Conservation (phyloP, 208 protist species). For the Herpetomonas samuelpessoai region DNA sequence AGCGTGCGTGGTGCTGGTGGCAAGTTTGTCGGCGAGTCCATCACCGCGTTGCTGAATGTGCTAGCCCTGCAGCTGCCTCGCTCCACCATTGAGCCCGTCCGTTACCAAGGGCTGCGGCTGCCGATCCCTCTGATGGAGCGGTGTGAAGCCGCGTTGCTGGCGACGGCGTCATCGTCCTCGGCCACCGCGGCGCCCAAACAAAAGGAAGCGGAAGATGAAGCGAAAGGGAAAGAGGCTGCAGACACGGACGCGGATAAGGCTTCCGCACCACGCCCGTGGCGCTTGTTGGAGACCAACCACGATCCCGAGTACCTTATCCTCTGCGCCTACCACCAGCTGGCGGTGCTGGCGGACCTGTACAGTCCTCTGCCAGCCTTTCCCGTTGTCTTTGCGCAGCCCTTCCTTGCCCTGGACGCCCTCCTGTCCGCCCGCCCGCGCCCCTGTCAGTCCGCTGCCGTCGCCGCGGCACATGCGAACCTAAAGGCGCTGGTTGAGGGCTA, state of each 20-base stretch:
- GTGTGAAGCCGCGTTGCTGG: conserved; percentile 30
- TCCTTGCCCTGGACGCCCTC: conserved; percentile 34
- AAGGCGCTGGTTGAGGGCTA: conserved; percentile 21
- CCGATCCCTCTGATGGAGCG: conserved; percentile 64
- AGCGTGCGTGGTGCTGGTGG: conserved; percentile 28
- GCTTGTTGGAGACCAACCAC: conserved; percentile 29
- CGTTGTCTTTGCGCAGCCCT: conserved; percentile 41
- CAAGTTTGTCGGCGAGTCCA: conserved; percentile 58
- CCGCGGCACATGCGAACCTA: conserved; percentile 45
- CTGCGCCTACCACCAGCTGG: conserved; percentile 64
- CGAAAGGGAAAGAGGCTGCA: conserved; percentile 1
- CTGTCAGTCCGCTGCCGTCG: conserved; percentile 33
- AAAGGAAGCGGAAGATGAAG: background rate
- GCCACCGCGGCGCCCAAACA: background rate
- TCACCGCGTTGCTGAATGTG: conserved; percentile 68
- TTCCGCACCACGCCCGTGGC: conserved; percentile 16
- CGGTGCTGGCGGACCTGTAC: conserved; percentile 42
- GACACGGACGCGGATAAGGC: background rate
- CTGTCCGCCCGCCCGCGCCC: conserved; percentile 13
- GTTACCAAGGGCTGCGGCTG: conserved; percentile 52
- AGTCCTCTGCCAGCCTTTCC: conserved; percentile 48
- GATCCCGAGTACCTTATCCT: conserved; percentile 36
- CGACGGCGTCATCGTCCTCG: background rate
- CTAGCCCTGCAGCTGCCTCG: conserved; percentile 70
- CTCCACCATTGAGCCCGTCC: conserved; percentile 40